Percentiles rank a stretch among this genome's conserved stretches.
Evolutionary conservation across 2,329 filamentous ascomycete species (phyloP).

Genomic region (Sarocladium kiliense): DNA sequence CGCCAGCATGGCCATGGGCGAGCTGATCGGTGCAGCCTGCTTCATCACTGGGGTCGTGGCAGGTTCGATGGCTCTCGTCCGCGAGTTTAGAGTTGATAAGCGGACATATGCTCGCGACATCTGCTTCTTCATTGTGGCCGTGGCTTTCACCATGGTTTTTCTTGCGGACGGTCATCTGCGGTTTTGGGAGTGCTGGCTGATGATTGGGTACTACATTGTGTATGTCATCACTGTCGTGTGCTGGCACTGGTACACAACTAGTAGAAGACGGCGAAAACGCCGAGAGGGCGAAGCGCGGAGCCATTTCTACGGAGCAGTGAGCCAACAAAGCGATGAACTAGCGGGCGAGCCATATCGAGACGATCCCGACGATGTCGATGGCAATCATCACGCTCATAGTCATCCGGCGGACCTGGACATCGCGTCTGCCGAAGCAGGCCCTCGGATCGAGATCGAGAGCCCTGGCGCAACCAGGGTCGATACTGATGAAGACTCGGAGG

Average conservation of each 20-base stretch:
- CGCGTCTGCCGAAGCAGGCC: constrained; percentile 34
- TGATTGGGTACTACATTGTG: constrained; percentile 87
- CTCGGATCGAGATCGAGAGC: constrained; percentile 42
- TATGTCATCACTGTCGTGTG: constrained; percentile 84
- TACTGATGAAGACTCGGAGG: constrained; percentile 41
- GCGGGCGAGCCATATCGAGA: constrained; percentile 58
- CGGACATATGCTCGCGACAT: constrained; percentile 91
- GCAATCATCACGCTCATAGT: constrained; percentile 14
- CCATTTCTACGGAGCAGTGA: constrained; percentile 59
- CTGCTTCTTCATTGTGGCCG: constrained; percentile 83
- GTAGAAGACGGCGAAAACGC: constrained; percentile 53
- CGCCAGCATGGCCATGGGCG: constrained; percentile 92
- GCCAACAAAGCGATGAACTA: constrained; percentile 47
- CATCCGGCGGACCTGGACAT: constrained; percentile 28
- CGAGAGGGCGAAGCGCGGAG: constrained; percentile 68
- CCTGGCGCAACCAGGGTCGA: neutral
- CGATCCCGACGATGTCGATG: constrained; percentile 36
- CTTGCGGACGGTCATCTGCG: constrained; percentile 78
- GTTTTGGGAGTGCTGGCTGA: constrained; percentile 82
- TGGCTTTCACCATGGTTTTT: constrained; percentile 82
- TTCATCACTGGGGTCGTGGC: constrained; percentile 97
- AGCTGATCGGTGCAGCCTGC: constrained; percentile 87
- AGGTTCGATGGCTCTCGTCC: constrained; percentile 94
- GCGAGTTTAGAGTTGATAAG: constrained; percentile 85
- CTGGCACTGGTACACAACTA: constrained; percentile 83